phyloP scores from a whole-genome alignment of 2,329 filamentous ascomycete species.

The Helminthosporium solani region DNA sequence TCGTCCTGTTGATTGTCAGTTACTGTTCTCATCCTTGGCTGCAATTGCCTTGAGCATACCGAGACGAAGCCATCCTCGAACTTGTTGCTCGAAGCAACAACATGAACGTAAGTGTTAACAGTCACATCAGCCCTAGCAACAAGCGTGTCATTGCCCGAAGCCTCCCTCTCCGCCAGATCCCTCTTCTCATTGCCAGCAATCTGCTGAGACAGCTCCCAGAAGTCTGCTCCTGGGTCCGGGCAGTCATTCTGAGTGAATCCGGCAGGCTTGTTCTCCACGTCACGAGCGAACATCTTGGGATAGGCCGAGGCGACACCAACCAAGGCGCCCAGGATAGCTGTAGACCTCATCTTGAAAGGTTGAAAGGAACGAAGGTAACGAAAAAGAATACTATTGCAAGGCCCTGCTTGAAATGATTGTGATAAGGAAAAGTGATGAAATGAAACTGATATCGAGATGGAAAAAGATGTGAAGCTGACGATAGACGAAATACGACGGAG shows the following conservation, averaged over 20 bases:
- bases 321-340: not conserved
- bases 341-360: slow-evolving; percentile 1
- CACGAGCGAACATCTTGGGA: not conserved
- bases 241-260: not conserved
- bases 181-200: not conserved
- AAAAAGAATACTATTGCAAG: not conserved
- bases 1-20: not conserved
- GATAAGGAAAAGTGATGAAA: not conserved
- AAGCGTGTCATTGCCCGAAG: not conserved
- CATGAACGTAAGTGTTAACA: slow-evolving; percentile 2
- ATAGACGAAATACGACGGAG: not conserved
- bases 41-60: not conserved
- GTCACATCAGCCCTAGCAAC: not conserved
- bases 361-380: not conserved
- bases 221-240: not conserved
- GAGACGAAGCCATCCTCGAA: slow-evolving; percentile 1
- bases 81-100: not conserved
- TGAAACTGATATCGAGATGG: not conserved
- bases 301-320: not conserved
- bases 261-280: not conserved
- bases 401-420: not conserved
- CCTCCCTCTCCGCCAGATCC: not conserved
- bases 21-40: not conserved
- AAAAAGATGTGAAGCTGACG: not conserved
- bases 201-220: not conserved